phyloP scores from a whole-genome alignment of 1,284 basidiomycete genomes.

The Tylopilus sp. region DNA sequence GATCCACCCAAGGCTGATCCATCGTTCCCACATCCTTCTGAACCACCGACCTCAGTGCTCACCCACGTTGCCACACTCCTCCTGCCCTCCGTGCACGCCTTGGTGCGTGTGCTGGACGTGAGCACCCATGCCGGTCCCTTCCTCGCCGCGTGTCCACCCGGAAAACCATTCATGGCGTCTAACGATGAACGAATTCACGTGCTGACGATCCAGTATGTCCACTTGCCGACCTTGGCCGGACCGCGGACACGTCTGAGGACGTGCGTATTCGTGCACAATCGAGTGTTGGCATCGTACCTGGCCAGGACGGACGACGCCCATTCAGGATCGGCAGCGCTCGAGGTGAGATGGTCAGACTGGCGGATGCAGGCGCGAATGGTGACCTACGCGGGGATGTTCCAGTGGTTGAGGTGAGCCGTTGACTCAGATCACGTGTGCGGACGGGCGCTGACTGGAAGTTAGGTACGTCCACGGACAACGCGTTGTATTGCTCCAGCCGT shows the following conservation, averaged over 20 bases:
- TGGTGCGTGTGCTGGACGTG: slow-evolving; percentile 30
- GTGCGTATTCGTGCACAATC: slow-evolving; percentile 51
- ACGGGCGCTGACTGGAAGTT: not conserved
- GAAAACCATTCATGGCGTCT: slow-evolving; percentile 49
- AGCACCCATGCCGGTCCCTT: slow-evolving; percentile 51
- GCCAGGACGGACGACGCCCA: not conserved
- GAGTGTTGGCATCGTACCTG: slow-evolving; percentile 46
- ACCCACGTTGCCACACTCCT: slow-evolving; percentile 44
- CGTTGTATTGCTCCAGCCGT: slow-evolving; percentile 45
- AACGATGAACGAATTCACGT: slow-evolving; percentile 57
- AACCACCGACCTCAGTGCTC: slow-evolving; percentile 8
- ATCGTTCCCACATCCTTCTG: too few species aligned
- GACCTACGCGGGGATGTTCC: slow-evolving; percentile 37
- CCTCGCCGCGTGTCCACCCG: slow-evolving; percentile 43
- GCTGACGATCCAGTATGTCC: slow-evolving; percentile 50
- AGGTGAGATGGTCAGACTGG: slow-evolving; percentile 58
- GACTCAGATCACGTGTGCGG: too few species aligned
- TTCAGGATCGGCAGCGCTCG: not conserved
- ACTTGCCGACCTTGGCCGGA: slow-evolving; percentile 3
- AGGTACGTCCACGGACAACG: slow-evolving; percentile 62
- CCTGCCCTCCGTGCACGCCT: slow-evolving; percentile 44
- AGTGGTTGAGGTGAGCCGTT: slow-evolving; percentile 52
- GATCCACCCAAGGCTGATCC: slow-evolving; percentile 7
- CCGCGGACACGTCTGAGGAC: slow-evolving; percentile 30
- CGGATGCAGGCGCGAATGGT: slow-evolving; percentile 52